These are phyloP conservation scores for Rusavskia elegans DNA, from an alignment of 495 filamentous ascomycete species.

Conservation along the genomic window DNA sequence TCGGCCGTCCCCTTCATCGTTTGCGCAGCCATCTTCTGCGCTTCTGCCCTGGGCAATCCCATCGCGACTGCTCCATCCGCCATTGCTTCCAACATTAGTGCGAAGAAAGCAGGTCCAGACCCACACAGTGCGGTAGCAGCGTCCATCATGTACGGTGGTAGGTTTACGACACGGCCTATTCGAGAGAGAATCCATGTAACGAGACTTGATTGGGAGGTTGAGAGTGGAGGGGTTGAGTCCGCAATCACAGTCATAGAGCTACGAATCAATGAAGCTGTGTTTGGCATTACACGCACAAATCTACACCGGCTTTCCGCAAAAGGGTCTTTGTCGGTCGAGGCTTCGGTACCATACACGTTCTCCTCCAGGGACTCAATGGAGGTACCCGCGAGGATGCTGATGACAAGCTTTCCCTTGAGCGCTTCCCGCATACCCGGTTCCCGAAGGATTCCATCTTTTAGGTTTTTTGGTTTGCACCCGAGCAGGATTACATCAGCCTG, in stretches of 20 bases:
- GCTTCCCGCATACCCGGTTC: conserved; percentile 52
- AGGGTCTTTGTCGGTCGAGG: conserved; percentile 4
- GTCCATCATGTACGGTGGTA: conserved; percentile 55
- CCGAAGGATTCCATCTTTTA: conserved; percentile 39
- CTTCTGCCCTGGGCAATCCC: conserved; percentile 62
- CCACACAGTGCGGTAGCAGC: conserved; percentile 60
- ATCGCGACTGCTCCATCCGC: conserved; percentile 70
- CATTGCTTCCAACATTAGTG: conserved; percentile 60
- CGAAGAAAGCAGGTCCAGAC: conserved; percentile 64
- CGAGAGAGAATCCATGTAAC: conserved; percentile 61
- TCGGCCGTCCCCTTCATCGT: conserved; percentile 52
- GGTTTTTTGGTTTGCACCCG: conserved; percentile 66
- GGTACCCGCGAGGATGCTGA: conserved; percentile 76
- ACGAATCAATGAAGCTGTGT: conserved; percentile 50
- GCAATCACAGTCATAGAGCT: conserved; percentile 71
- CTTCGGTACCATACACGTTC: conserved; percentile 1
- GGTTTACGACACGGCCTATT: conserved; percentile 46
- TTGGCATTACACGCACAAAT: conserved; percentile 64
- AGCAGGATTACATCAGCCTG: conserved; percentile 52
- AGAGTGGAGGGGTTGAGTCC: conserved; percentile 39
- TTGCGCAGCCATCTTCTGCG: conserved; percentile 68
- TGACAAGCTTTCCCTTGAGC: conserved; percentile 60
- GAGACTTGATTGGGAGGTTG: conserved; percentile 27
- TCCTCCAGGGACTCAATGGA: conserved; percentile 45
- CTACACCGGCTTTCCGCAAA: conserved; percentile 24